Conservation (phyloP, 2,329 filamentous ascomycete genomes). For the Boeremia lycopersici region DNA sequence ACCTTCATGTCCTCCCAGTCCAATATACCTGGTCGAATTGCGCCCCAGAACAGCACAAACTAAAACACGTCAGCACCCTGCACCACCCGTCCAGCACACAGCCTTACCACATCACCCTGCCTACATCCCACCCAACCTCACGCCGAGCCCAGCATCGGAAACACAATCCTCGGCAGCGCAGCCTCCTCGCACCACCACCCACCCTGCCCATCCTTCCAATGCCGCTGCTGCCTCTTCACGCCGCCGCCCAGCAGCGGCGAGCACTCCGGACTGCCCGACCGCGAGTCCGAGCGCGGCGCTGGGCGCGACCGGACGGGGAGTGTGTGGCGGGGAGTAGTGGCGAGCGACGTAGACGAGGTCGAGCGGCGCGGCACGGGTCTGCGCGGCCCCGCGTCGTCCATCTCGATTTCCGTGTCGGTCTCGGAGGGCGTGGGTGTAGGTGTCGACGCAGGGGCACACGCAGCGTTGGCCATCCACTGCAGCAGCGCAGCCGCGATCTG, state of each 20-base stretch:
- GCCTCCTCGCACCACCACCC: neutral
- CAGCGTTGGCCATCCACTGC: constrained; percentile 2
- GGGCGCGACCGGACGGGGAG: neutral
- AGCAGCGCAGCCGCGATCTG: constrained; percentile 7
- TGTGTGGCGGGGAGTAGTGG: neutral
- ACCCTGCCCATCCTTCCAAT: neutral
- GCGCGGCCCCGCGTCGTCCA: neutral
- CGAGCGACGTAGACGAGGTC: neutral
- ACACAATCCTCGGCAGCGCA: neutral
- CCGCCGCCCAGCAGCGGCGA: neutral
- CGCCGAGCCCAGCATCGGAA: constrained; percentile 3
- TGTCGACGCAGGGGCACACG: neutral
- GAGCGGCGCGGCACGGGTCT: neutral
- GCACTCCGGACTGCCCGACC: neutral
- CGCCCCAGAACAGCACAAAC: no score
- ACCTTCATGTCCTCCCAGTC: no score
- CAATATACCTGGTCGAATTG: no score
- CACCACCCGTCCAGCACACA: no score
- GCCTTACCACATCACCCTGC: no score
- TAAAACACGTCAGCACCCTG: no score
- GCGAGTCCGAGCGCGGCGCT: no score
- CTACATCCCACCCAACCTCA: neutral
- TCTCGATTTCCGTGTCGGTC: no score
- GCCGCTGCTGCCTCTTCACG: neutral
- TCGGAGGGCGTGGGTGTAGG: neutral